Evolutionary conservation across 306 rosid genomes (phyloP).

Genomic region (Oemleria cerasiformis): DNA sequence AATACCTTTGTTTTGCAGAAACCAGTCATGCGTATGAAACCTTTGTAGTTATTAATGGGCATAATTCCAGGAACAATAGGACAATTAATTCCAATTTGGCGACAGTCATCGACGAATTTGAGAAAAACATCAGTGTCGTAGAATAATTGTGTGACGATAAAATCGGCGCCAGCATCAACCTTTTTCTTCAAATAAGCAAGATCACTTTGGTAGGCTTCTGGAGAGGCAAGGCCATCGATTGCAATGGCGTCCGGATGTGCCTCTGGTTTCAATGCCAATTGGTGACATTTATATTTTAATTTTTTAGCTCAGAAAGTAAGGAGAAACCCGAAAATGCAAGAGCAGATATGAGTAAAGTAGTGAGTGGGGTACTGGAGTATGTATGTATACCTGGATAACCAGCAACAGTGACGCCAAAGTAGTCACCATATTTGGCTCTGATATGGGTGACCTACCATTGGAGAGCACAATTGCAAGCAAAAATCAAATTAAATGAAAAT

Average conservation of each 20-base stretch:
- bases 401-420: constrained; percentile 93
- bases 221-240: constrained; percentile 65
- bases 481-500: neutral
- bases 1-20: constrained; percentile 95
- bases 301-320: neutral
- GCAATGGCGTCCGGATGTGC: constrained; percentile 88
- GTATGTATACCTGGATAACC: constrained; percentile 84
- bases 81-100: constrained; percentile 88
- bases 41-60: constrained; percentile 97
- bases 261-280: constrained; percentile 36
- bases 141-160: constrained; percentile 87
- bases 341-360: neutral
- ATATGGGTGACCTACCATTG: constrained; percentile 70
- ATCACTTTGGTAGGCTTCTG: constrained; percentile 71
- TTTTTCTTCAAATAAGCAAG: constrained; percentile 83
- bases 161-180: constrained; percentile 96
- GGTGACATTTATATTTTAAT: neutral
- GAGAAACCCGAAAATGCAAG: neutral
- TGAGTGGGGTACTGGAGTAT: too few species aligned
- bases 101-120: constrained; percentile 93
- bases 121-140: constrained; percentile 88
- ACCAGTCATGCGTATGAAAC: constrained; percentile 93
- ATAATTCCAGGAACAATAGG: constrained; percentile 98
- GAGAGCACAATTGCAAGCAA: neutral
- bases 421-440: constrained; percentile 68